These are phyloP conservation scores for Boletus rubroflammeus DNA, from an alignment of 768 basidiomycete species.

Conservation along the genomic window DNA sequence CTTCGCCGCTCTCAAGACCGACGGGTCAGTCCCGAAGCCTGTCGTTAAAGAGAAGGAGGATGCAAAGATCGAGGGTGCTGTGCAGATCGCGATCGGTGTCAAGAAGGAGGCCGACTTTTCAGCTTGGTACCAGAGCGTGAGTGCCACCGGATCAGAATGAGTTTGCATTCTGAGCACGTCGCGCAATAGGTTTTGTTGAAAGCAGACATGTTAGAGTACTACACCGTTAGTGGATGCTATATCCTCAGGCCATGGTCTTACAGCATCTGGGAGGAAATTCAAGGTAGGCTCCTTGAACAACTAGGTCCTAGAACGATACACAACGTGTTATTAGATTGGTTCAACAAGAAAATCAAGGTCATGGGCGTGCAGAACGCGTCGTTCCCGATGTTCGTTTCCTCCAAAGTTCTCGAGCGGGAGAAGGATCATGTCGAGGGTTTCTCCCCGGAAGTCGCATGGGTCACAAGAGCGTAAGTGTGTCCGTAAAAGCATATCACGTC, in stretches of 20 bases:
- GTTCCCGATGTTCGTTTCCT: conserved; percentile 98
- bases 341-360: conserved; percentile 87
- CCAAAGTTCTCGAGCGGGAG: conserved; percentile 89
- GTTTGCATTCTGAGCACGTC: conserved; percentile 3
- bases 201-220: conserved; percentile 99
- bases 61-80: conserved; percentile 80
- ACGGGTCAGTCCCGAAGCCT: conserved; percentile 36
- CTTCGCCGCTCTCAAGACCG: conserved; percentile 56
- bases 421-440: conserved; percentile 99
- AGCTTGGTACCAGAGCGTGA: conserved; percentile 88
- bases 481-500: background rate
- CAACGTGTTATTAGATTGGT: conserved; percentile 66
- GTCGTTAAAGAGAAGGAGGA: conserved; percentile 62
- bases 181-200: conserved; percentile 83
- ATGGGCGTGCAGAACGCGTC: conserved; percentile 96
- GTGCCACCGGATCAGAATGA: conserved; percentile 19
- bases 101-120: conserved; percentile 96
- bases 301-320: background rate
- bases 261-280: conserved; percentile 95
- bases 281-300: conserved; percentile 48
- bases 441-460: conserved; percentile 99
- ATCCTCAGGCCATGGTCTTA: conserved; percentile 98
- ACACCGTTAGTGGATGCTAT: conserved; percentile 97
- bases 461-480: conserved; percentile 81
- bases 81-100: conserved; percentile 90